phyloP scores from a whole-genome alignment of 441 rosid genomes.

The Gossypium trilobum region DNA sequence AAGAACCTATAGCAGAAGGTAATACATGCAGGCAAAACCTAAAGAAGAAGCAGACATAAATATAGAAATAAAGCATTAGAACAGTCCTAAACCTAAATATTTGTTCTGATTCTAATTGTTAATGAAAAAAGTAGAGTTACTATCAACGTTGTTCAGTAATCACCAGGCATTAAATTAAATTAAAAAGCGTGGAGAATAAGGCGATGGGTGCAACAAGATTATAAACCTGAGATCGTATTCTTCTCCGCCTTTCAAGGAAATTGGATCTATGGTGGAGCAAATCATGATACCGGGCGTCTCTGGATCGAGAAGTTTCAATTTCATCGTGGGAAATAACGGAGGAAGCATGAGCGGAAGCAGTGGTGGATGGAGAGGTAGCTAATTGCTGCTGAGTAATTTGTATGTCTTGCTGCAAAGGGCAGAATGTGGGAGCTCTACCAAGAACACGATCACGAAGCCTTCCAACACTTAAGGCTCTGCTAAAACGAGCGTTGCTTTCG shows the following conservation, averaged over 20 bases:
- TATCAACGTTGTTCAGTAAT: background rate
- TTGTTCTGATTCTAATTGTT: background rate
- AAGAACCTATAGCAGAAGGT: constrained; percentile 1
- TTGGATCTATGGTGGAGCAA: constrained; percentile 79
- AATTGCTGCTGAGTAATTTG: constrained; percentile 30
- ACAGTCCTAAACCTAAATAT: background rate
- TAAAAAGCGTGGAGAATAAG: background rate
- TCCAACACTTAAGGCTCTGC: constrained; percentile 92
- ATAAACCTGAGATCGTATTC: constrained; percentile 92
- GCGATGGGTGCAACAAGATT: constrained; percentile 8
- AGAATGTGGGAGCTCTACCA: constrained; percentile 64
- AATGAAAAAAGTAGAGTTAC: background rate
- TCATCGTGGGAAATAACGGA: constrained; percentile 35
- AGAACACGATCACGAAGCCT: constrained; percentile 96
- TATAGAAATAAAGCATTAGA: background rate
- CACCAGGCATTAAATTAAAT: background rate
- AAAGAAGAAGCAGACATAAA: background rate
- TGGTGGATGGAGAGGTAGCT: constrained; percentile 32
- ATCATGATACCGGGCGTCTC: constrained; percentile 78
- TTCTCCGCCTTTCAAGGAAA: constrained; percentile 82
- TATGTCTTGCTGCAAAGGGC: constrained; percentile 46
- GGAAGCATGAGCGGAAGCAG: constrained; percentile 36
- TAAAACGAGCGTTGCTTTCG: constrained; percentile 75
- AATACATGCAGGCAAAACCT: constrained; percentile 3
- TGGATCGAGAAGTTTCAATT: constrained; percentile 48